phyloP scores from a whole-genome alignment of 768 basidiomycete species.

The Cystobasidium tubakii region DNA sequence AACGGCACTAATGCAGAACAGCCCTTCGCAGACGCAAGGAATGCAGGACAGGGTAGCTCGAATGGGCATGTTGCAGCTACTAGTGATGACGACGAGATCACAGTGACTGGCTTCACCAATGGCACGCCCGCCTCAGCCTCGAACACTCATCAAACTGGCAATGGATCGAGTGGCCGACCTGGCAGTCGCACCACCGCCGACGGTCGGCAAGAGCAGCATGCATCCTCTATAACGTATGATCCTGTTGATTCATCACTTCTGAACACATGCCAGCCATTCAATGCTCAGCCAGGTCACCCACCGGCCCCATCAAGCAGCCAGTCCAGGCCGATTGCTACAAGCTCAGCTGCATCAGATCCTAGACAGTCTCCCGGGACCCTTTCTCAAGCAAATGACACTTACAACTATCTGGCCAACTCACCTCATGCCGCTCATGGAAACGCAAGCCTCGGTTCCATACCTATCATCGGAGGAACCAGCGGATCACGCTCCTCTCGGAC shows the following conservation, averaged over 20 bases:
- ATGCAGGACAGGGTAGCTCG: background rate
- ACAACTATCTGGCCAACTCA: background rate
- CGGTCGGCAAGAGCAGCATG: background rate
- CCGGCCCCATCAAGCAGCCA: background rate
- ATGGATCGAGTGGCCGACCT: background rate
- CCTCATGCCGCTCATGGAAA: background rate
- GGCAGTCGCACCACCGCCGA: too few species aligned
- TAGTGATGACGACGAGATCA: background rate
- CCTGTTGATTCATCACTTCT: background rate
- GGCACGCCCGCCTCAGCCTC: background rate
- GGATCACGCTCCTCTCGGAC: background rate
- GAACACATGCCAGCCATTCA: background rate
- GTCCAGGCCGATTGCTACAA: background rate
- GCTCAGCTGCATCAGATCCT: background rate
- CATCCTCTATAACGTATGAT: background rate
- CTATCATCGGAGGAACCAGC: background rate
- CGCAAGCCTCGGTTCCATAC: background rate
- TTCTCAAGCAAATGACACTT: background rate
- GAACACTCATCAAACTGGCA: background rate
- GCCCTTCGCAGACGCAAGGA: background rate
- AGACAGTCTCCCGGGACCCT: background rate
- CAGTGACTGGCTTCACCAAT: background rate
- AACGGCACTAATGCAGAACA: background rate
- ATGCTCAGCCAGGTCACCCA: background rate
- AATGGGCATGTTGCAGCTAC: background rate